Evolutionary conservation across 2,329 filamentous ascomycete genomes (phyloP).

Genomic region (Fusarium sp.): DNA sequence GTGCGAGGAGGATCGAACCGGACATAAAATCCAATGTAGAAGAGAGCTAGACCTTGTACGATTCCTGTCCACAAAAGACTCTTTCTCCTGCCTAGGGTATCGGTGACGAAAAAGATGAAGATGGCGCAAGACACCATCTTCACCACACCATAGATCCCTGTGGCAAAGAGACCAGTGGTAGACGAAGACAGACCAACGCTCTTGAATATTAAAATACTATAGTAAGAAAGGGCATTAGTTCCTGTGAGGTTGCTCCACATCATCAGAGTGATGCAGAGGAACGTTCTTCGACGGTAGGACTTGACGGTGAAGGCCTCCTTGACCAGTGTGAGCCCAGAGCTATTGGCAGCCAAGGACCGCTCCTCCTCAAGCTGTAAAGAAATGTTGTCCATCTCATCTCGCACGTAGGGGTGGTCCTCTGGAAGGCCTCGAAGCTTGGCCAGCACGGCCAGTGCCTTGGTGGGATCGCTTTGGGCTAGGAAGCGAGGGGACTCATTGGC

Average conservation of each 20-base stretch:
- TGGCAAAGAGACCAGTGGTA: conserved; percentile 8
- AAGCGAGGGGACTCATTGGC: conserved; percentile 73
- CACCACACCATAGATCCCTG: conserved; percentile 17
- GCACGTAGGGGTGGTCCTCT: conserved; percentile 63
- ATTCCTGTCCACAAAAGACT: conserved; percentile 18
- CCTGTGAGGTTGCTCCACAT: conserved; percentile 67
- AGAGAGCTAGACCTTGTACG: conserved; percentile 20
- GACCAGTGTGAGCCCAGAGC: conserved; percentile 60
- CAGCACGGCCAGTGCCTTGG: conserved; percentile 67
- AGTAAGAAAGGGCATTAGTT: conserved; percentile 46
- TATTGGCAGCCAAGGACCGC: conserved; percentile 53
- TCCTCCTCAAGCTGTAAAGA: conserved; percentile 66
- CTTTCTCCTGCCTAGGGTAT: conserved; percentile 13
- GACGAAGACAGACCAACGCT: conserved; percentile 7
- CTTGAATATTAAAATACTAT: conserved; percentile 7
- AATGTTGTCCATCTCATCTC: conserved; percentile 66
- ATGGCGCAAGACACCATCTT: not conserved
- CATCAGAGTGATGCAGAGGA: conserved; percentile 66
- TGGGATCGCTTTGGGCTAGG: conserved; percentile 69
- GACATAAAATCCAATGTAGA: conserved; percentile 19
- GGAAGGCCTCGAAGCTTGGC: conserved; percentile 64
- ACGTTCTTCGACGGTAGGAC: conserved; percentile 67
- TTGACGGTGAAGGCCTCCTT: conserved; percentile 68
- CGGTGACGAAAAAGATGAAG: conserved; percentile 5
- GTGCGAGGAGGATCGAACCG: conserved; percentile 5